Percentiles rank a stretch among this genome's conserved stretches.
These are phyloP conservation scores for Tagetes patula DNA, from an alignment of 129 eudicot genomes.

Conservation along the genomic window DNA sequence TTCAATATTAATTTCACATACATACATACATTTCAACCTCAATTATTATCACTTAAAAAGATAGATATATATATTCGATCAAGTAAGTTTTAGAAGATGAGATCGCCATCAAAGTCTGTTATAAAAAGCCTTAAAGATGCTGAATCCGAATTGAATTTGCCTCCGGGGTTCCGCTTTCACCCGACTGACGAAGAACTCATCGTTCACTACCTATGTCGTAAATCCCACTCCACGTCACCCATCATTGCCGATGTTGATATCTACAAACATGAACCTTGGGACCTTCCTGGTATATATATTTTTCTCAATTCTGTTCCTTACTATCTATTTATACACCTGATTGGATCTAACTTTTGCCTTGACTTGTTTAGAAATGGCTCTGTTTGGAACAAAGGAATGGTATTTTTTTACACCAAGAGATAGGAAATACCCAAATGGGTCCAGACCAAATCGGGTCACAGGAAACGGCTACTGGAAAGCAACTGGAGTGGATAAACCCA, in stretches of 20 bases:
- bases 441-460: constrained; percentile 40
- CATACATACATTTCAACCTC: too few relatives aligned
- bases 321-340: background rate
- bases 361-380: constrained; percentile 27
- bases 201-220: constrained; percentile 29
- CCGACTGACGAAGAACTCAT: constrained; percentile 44
- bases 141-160: constrained; percentile 37
- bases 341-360: background rate
- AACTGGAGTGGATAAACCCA: constrained; percentile 42
- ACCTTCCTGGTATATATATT: constrained; percentile 9
- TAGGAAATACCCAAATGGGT: constrained; percentile 42
- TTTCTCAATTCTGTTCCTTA: too few relatives aligned
- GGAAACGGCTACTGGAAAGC: constrained; percentile 49
- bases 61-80: too few relatives aligned
- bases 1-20: background rate
- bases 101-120: constrained; percentile 23
- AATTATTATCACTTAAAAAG: too few relatives aligned
- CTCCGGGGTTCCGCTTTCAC: constrained; percentile 42
- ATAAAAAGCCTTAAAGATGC: constrained; percentile 29
- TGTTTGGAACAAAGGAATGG: constrained; percentile 45
- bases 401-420: constrained; percentile 49
- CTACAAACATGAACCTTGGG: constrained; percentile 42
- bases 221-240: constrained; percentile 8
- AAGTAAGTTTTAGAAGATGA: constrained; percentile 3
- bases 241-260: constrained; percentile 41